These are phyloP conservation scores for Gleditsia sinensis DNA, from an alignment of 306 rosid genomes.

Conservation along the genomic window DNA sequence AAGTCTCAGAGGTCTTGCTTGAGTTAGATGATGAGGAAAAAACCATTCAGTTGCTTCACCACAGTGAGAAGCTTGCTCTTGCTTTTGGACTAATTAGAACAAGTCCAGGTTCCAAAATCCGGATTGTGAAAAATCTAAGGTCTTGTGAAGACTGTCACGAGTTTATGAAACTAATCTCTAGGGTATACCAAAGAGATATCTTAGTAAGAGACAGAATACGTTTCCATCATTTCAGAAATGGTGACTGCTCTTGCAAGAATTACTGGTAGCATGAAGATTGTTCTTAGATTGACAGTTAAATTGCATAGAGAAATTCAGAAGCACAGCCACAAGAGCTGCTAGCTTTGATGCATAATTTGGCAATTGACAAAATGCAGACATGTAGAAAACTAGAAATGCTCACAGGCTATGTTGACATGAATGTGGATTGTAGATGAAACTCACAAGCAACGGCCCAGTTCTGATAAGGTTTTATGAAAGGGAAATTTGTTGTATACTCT, in stretches of 20 bases:
- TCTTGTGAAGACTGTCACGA: constrained; percentile 38
- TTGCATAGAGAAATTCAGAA: background rate
- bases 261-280: background rate
- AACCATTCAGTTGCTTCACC: constrained; percentile 41
- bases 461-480: too few species aligned
- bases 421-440: too few species aligned
- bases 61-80: constrained; percentile 51
- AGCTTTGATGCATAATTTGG: constrained; percentile 10
- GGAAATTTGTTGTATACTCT: too few species aligned
- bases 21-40: constrained; percentile 41
- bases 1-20: constrained; percentile 45
- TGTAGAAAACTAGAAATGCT: background rate
- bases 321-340: background rate
- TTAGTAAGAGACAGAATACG: constrained; percentile 41
- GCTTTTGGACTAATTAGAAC: constrained; percentile 40
- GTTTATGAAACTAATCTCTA: constrained; percentile 47
- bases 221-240: constrained; percentile 46
- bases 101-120: constrained; percentile 14
- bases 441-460: too few species aligned
- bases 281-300: background rate
- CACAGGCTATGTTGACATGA: background rate
- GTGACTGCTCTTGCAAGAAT: constrained; percentile 41
- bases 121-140: constrained; percentile 30
- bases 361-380: background rate
- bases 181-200: constrained; percentile 38